phyloP scores from a whole-genome alignment of 495 filamentous ascomycete species.

The Talaromyces wortmannii region DNA sequence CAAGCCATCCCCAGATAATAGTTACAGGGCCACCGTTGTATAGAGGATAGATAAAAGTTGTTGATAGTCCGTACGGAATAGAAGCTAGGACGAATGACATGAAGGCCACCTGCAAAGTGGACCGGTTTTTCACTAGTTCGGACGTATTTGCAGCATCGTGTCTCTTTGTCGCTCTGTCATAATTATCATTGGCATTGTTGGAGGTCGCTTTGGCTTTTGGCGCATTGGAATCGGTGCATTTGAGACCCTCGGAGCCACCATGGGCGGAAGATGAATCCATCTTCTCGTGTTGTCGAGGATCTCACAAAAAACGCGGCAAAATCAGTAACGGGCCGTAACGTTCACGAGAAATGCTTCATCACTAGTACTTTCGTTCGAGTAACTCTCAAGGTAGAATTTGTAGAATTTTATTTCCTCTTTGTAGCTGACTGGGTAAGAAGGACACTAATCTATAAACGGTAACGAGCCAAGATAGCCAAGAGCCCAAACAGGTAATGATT shows the following conservation, averaged over 20 bases:
- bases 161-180: neutral
- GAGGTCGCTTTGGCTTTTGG: neutral
- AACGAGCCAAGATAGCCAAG: too few species aligned
- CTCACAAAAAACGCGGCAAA: neutral
- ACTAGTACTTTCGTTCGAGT: neutral
- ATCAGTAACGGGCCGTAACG: neutral
- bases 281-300: neutral
- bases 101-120: neutral
- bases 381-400: too few species aligned
- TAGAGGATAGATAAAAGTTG: neutral
- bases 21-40: neutral
- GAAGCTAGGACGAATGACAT: neutral
- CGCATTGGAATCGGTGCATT: neutral
- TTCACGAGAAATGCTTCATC: neutral
- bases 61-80: neutral
- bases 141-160: neutral
- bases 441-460: too few species aligned
- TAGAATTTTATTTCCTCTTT: too few species aligned
- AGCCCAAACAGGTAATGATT: too few species aligned
- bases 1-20: neutral
- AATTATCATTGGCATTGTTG: neutral
- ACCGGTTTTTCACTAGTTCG: neutral
- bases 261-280: neutral
- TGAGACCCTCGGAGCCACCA: too few species aligned
- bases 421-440: too few species aligned